Evolutionary conservation across 768 basidiomycete genomes (phyloP).

Genomic region (Phlebiopsis gigantea): DNA sequence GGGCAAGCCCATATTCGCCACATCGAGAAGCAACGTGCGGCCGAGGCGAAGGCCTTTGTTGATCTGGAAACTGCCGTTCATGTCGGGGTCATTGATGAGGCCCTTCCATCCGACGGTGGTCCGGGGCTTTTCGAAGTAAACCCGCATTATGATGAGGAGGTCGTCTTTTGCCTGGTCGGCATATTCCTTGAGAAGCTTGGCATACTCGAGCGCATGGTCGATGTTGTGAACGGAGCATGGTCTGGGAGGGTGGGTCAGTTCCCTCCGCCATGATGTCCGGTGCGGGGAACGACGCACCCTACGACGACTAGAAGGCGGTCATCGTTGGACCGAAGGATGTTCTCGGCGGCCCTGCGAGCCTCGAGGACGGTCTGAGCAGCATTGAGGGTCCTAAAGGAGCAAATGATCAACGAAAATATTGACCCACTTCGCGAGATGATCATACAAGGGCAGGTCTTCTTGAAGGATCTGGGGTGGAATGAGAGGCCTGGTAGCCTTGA

Average conservation of each 20-base stretch:
- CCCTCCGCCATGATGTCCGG: no score
- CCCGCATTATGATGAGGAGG: conserved; percentile 93
- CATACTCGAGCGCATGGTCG: conserved; percentile 84
- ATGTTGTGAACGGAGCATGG: conserved; percentile 95
- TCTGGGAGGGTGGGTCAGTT: no score
- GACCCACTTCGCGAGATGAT: conserved; percentile 8
- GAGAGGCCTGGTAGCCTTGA: conserved; percentile 80
- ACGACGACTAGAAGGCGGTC: conserved; percentile 92
- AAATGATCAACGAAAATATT: neutral
- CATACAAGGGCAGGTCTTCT: conserved; percentile 87
- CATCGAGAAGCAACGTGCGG: conserved; percentile 78
- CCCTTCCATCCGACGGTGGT: conserved; percentile 99
- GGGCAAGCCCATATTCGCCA: conserved; percentile 88
- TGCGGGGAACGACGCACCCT: conserved; percentile 48
- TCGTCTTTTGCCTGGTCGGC: conserved; percentile 79
- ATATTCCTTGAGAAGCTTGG: conserved; percentile 70
- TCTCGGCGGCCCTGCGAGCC: conserved; percentile 74
- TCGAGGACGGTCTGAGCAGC: conserved; percentile 88
- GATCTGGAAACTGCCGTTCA: conserved; percentile 92
- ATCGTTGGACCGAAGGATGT: conserved; percentile 79
- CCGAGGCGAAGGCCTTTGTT: conserved; percentile 93
- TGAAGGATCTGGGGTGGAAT: conserved; percentile 94
- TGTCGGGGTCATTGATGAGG: conserved; percentile 94
- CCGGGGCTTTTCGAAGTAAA: conserved; percentile 96
- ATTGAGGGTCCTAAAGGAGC: conserved; percentile 52